These are phyloP conservation scores for Hypsizygus ulmarius DNA, from an alignment of 1,284 basidiomycete species.

Conservation along the genomic window DNA sequence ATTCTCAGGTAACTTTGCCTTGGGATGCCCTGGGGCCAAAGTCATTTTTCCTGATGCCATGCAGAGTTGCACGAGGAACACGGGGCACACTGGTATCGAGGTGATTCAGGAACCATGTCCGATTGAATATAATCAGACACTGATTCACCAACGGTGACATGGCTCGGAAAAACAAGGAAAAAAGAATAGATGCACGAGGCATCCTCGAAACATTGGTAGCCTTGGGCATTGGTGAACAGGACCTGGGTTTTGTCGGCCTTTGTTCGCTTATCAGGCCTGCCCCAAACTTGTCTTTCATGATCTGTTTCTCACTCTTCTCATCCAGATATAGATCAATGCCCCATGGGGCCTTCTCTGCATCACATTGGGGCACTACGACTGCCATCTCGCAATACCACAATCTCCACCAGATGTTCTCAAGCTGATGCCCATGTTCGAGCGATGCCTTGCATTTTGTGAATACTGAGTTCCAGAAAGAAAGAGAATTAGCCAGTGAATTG, in stretches of 20 bases:
- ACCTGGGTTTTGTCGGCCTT: neutral
- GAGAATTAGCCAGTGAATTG: conserved; percentile 3
- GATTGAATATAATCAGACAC: neutral
- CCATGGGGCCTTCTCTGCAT: conserved; percentile 6
- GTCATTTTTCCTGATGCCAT: too few species aligned
- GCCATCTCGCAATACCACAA: conserved; percentile 73
- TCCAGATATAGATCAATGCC: conserved; percentile 9
- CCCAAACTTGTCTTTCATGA: neutral
- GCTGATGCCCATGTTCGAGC: conserved; percentile 70
- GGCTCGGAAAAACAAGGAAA: neutral
- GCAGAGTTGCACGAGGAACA: conserved; percentile 3
- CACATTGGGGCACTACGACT: conserved; percentile 2
- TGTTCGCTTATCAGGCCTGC: neutral
- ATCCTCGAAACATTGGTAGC: neutral
- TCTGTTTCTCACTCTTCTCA: conserved; percentile 4
- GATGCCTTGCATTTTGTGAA: conserved; percentile 82
- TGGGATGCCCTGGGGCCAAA: too few species aligned
- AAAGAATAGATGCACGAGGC: conserved; percentile 6
- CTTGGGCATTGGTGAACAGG: neutral
- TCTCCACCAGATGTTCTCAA: conserved; percentile 87
- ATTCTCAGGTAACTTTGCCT: too few species aligned
- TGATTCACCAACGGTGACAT: neutral
- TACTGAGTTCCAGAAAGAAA: conserved; percentile 48
- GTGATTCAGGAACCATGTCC: neutral
- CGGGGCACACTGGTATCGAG: neutral